These are phyloP conservation scores for Papiliotrema laurentii DNA, from an alignment of 1,284 basidiomycete genomes.

Conservation along the genomic window DNA sequence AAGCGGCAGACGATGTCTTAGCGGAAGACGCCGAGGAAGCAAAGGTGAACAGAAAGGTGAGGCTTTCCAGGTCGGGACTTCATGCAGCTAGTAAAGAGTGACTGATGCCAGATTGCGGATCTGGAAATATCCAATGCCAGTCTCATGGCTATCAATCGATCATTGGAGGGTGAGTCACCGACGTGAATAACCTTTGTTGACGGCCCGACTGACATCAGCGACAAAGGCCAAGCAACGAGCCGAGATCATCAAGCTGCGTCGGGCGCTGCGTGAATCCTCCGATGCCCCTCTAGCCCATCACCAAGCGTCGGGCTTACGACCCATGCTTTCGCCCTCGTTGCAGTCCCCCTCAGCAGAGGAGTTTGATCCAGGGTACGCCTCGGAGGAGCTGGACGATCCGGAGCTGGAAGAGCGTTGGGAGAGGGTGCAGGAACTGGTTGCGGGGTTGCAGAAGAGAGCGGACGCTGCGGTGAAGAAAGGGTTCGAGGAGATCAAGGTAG, in stretches of 20 bases:
- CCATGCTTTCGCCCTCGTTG: background rate
- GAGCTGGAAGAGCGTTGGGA: slow-evolving; percentile 39
- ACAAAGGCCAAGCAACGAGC: slow-evolving; percentile 41
- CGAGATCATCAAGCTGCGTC: slow-evolving; percentile 39
- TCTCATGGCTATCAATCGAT: slow-evolving; percentile 43
- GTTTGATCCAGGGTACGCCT: background rate
- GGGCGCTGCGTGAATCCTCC: slow-evolving; percentile 33
- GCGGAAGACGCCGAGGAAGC: slow-evolving; percentile 28
- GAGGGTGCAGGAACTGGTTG: slow-evolving; percentile 30
- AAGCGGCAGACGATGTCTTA: slow-evolving; percentile 1
- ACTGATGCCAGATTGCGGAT: slow-evolving; percentile 37
- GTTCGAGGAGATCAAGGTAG: slow-evolving; percentile 21
- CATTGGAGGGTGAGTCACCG: slow-evolving; percentile 34
- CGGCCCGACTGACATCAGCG: slow-evolving; percentile 9
- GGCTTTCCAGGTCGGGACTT: slow-evolving; percentile 8
- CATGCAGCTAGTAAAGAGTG: background rate
- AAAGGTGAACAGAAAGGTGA: slow-evolving; percentile 41
- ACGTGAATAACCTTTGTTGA: background rate
- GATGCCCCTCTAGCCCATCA: slow-evolving; percentile 2
- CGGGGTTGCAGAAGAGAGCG: slow-evolving; percentile 27
- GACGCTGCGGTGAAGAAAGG: slow-evolving; percentile 28
- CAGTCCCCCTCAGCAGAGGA: slow-evolving; percentile 2
- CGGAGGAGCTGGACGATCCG: slow-evolving; percentile 22
- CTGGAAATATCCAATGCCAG: slow-evolving; percentile 45
- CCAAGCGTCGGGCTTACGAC: background rate